Conservation (phyloP, 495 filamentous ascomycete species). For the Thermothielavioides terrestris region DNA sequence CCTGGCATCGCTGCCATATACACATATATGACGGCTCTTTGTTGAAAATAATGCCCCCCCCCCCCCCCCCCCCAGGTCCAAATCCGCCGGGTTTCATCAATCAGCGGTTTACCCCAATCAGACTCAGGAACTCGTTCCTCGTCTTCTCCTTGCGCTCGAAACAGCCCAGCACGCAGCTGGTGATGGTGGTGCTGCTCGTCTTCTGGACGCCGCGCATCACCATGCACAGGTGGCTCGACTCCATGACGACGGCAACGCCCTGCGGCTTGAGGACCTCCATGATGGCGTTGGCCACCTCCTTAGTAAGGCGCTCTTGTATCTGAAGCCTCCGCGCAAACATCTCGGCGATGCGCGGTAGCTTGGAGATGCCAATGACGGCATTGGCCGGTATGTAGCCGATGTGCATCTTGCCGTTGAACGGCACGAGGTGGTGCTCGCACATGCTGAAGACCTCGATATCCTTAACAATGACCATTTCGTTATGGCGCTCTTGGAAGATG, state of each 20-base stretch:
- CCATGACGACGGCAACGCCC: constrained; percentile 95
- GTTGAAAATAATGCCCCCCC: constrained; percentile 20
- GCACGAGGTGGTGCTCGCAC: constrained; percentile 96
- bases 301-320: constrained; percentile 91
- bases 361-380: constrained; percentile 88
- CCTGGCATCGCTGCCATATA: constrained; percentile 10
- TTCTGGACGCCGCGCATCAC: constrained; percentile 94
- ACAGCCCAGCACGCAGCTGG: constrained; percentile 91
- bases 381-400: constrained; percentile 90
- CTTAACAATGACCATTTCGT: constrained; percentile 95
- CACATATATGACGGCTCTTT: constrained; percentile 4
- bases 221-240: constrained; percentile 97
- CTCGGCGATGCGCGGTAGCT: constrained; percentile 89
- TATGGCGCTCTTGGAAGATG: constrained; percentile 94
- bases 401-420: constrained; percentile 97
- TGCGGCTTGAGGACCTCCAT: constrained; percentile 88
- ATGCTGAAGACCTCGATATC: constrained; percentile 94
- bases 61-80: no score
- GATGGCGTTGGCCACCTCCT: constrained; percentile 90
- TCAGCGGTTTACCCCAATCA: constrained; percentile 52
- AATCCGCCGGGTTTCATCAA: no score
- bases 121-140: constrained; percentile 83
- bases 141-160: constrained; percentile 91
- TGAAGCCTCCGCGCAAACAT: constrained; percentile 93
- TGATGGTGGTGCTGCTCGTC: constrained; percentile 75